Base-by-base conservation (phyloP, 352 stramenopile genomes). In the Pythium grandisporangium region DNA sequence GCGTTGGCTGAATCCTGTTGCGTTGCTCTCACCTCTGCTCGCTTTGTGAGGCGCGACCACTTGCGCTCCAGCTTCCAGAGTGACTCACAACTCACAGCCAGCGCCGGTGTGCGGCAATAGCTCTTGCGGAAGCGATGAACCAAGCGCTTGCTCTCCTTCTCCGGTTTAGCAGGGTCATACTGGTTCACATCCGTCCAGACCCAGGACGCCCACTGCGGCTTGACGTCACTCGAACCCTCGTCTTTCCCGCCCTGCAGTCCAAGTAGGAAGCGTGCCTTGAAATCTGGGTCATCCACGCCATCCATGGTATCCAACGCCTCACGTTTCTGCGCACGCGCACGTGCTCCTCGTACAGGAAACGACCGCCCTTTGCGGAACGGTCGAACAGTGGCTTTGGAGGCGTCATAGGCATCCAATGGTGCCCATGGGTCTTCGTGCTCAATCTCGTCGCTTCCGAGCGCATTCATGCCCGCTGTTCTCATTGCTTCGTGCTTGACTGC, bases 331-430 rank as follows among this genome's bases (percentile, higher is more conserved):
- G 52, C 67, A 39, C 70, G 68, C 12, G 42, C 33, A 20, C 42
- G 33, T 14, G 42, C 33, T 20, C 46, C 38, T 0, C 61, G 58
- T 16, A 53, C 57, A 10, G 73, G 70, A 34, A 83, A 91, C 26
- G 74, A 84, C 32, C 71, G 50, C 0, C 77, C 80, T 48, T 93
- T 90, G 30, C 63, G 61, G 55, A 90, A 90, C n/a, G 76, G 70
- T 3, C 66, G 58, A 6, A 73, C 64, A 6, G 70, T 73, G 10
- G 72, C 69, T 6, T 66, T 58, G 37, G 57, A 88, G 1, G 80
- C 73, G 41, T 93, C 80, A 39, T 89, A 93, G 13, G 80, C 66
- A 41, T 93, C 80, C 6, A 93, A 44, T 8, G 72, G 57, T 1
- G 51, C 48, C 80, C 80, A 93, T 19, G 75, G 75, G 29, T 92